Percentiles rank a stretch among this genome's conserved stretches.
phyloP scores from a whole-genome alignment of 805 yeast genomes.

The Saturnispora dispora region DNA sequence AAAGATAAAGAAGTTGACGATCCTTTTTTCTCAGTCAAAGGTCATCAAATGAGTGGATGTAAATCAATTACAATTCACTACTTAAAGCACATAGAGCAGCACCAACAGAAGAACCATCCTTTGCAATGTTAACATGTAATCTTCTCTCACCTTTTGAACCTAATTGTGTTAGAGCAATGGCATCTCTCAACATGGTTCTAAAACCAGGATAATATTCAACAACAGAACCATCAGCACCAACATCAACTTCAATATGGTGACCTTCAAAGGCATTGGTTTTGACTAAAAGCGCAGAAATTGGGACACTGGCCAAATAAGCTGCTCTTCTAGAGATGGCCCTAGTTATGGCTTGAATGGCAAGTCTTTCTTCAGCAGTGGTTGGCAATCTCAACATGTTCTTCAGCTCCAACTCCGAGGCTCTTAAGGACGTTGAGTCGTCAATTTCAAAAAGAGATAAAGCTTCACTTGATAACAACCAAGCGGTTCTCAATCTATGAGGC shows the following conservation, averaged over 20 bases:
- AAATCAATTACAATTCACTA: slow-evolving; percentile 7
- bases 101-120: slow-evolving; percentile 96
- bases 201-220: slow-evolving; percentile 91
- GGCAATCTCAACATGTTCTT: slow-evolving; percentile 60
- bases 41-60: background rate
- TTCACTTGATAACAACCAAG: slow-evolving; percentile 75
- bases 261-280: slow-evolving; percentile 60
- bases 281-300: slow-evolving; percentile 71
- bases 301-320: slow-evolving; percentile 83
- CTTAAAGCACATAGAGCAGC: slow-evolving; percentile 83
- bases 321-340: slow-evolving; percentile 79
- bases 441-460: slow-evolving; percentile 80
- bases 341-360: slow-evolving; percentile 61
- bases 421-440: slow-evolving; percentile 68
- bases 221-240: slow-evolving; percentile 94
- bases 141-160: slow-evolving; percentile 71
- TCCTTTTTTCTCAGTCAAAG: background rate
- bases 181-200: slow-evolving; percentile 70
- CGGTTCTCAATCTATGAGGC: slow-evolving; percentile 59
- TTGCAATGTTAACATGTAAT: slow-evolving; percentile 70
- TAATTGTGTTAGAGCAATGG: slow-evolving; percentile 57
- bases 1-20: background rate
- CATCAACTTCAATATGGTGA: slow-evolving; percentile 66
- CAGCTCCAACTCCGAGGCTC: slow-evolving; percentile 60
- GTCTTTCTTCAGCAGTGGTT: slow-evolving; percentile 63